Evolutionary conservation across 345 rosid species (phyloP).

Genomic region (Boechera stricta): DNA sequence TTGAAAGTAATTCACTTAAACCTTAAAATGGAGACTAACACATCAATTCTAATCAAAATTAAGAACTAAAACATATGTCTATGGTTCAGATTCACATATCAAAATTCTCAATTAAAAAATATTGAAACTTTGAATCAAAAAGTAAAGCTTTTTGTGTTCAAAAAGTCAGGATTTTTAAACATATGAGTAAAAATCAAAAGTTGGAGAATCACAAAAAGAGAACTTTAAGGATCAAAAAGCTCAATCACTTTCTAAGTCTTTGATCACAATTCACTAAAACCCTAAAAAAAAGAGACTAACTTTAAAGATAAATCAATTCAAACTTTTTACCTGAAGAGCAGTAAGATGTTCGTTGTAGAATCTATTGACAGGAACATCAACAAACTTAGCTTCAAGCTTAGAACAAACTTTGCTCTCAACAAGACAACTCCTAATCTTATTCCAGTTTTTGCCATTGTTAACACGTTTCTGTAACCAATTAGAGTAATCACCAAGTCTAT

Average conservation of each 20-base stretch:
- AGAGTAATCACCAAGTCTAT: constrained; percentile 75
- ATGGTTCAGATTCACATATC: background rate
- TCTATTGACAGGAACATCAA: constrained; percentile 10
- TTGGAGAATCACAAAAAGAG: background rate
- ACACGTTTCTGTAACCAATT: constrained; percentile 83
- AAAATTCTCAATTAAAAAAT: background rate
- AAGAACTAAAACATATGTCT: background rate
- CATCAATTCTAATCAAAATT: background rate
- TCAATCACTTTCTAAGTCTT: constrained; percentile 2
- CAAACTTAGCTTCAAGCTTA: constrained; percentile 48
- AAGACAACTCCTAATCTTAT: constrained; percentile 79
- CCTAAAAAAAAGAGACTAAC: constrained; percentile 17
- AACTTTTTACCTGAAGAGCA: constrained; percentile 63
- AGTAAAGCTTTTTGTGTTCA: background rate
- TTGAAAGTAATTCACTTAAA: background rate
- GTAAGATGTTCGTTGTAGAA: constrained; percentile 54
- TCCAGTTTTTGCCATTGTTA: constrained; percentile 60
- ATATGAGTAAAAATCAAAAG: background rate
- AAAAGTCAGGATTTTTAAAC: background rate
- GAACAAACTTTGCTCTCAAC: constrained; percentile 66
- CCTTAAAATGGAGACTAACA: background rate
- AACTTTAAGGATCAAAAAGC: constrained; percentile 9
- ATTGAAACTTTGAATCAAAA: constrained; percentile 13
- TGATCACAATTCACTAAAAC: constrained; percentile 12
- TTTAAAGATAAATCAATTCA: background rate